Conservation (phyloP, 306 rosid genomes). For the Carpinus fangiana region DNA sequence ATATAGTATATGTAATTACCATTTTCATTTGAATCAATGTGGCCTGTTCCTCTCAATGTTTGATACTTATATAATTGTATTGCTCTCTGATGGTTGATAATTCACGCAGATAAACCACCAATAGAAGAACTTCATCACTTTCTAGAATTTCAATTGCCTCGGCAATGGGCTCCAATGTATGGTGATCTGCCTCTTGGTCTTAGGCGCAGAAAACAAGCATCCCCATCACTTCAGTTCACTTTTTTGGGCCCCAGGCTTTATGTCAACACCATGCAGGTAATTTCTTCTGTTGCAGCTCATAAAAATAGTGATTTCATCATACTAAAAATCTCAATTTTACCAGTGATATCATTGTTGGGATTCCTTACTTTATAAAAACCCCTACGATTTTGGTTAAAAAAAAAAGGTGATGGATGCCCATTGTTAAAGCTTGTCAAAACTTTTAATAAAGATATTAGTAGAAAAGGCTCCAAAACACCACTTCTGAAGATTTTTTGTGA, state of each 20-base stretch:
- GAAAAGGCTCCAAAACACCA: too few species aligned
- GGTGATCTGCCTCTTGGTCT: slow-evolving; percentile 80
- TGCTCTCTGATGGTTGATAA: slow-evolving; percentile 21
- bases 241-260: slow-evolving; percentile 88
- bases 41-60: background rate
- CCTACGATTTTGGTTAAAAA: too few species aligned
- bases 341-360: background rate
- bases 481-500: too few species aligned
- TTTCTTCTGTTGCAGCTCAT: background rate
- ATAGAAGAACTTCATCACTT: slow-evolving; percentile 90
- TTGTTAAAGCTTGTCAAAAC: too few species aligned
- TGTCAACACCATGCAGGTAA: slow-evolving; percentile 83
- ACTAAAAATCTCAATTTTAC: background rate
- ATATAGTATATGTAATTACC: background rate
- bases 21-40: background rate
- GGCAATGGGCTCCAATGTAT: slow-evolving; percentile 93
- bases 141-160: slow-evolving; percentile 84
- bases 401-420: too few species aligned
- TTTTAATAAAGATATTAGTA: too few species aligned
- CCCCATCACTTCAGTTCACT: slow-evolving; percentile 76
- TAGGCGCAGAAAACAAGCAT: slow-evolving; percentile 49
- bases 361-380: background rate
- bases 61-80: background rate
- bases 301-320: background rate
- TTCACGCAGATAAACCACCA: slow-evolving; percentile 77